Evolutionary conservation across 2,329 filamentous ascomycete genomes (phyloP), one percentile per base, ranked within the genome.

Genomic region (Tolypocladium amazonense): DNA sequence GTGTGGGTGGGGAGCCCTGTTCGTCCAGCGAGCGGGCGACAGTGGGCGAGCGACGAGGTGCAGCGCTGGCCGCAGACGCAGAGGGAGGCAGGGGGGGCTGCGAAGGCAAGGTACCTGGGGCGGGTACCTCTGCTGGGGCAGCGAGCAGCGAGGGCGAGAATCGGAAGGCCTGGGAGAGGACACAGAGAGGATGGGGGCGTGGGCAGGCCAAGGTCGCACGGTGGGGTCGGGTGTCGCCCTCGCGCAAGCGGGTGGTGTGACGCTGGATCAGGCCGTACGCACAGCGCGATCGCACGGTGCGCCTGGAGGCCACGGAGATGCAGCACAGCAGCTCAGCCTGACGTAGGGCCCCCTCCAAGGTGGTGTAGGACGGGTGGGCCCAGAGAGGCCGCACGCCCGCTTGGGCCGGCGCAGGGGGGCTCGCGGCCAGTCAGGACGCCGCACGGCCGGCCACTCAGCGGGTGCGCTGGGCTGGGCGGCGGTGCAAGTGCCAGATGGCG

Each of bases 311-410:
- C 41, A 45, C 20, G 9, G 41, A n/a, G 41, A 45, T 11, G 41
- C 41, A 23, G 9, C 20, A 11, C 41, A 45, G 43, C 43, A 37
- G 23, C 38, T 56, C 58, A 35, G 27, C 58, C 53, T 52, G 47
- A 52, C 56, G 45, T 37, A 35, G 7, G 27, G 2, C 8, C 47
- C 18, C 27, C 8, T 9, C 47, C 5, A n/a, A 35, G 56, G 58
- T 41, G 52, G 58, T 59, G 58, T 56, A 53, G 25, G 37, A 43
- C n/a, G 25, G 54, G 54, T 59, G 53, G 58, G 6, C 2, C 33
- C 23, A 37, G 58, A 56, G 54, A 54, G 58, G 58, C 58, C 39
- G 58, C 37, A 35, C 33, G 53, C 35, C 58, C 58, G 58, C 58
- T 52, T 56, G 50, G 58, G 52, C 58, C 53, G 30, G 58, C 52